Percentiles rank a stretch among this genome's conserved stretches.
Conservation (phyloP, 2,329 filamentous ascomycete genomes). For the Coniella vitis region DNA sequence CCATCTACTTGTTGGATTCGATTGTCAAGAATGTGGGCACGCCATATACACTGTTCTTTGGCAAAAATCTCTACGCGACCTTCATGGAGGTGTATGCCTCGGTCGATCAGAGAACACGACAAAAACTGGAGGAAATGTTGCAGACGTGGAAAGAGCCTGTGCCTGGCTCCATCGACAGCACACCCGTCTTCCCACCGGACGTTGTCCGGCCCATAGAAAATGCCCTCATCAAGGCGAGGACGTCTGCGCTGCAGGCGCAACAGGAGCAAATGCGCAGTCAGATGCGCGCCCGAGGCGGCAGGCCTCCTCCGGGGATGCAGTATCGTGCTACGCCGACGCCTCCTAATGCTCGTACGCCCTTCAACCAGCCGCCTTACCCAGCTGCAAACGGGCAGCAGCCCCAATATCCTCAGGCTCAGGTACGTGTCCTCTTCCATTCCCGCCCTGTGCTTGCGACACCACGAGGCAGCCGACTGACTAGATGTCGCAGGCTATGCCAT, state of each 20-base stretch:
- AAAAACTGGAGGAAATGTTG: constrained; percentile 94
- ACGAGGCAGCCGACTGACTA: constrained; percentile 6
- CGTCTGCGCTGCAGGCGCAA: constrained; percentile 52
- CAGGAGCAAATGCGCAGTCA: constrained; percentile 50
- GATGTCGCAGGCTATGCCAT: constrained; percentile 18
- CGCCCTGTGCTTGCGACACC: background rate
- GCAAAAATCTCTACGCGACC: constrained; percentile 82
- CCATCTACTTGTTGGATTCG: constrained; percentile 96
- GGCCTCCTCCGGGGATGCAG: constrained; percentile 33
- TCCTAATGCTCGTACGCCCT: constrained; percentile 41
- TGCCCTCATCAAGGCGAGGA: constrained; percentile 76
- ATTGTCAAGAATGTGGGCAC: constrained; percentile 98
- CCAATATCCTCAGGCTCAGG: constrained; percentile 16
- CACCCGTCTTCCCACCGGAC: constrained; percentile 84
- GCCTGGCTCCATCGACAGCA: constrained; percentile 84
- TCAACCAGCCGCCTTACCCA: constrained; percentile 31
- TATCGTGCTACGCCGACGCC: constrained; percentile 72
- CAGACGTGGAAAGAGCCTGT: constrained; percentile 98
- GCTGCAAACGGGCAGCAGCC: constrained; percentile 25
- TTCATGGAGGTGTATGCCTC: constrained; percentile 96
- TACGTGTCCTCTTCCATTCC: too few species aligned
- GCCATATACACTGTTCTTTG: constrained; percentile 92
- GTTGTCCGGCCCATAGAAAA: constrained; percentile 89
- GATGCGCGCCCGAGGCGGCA: constrained; percentile 45
- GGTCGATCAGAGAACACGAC: constrained; percentile 74